phyloP scores from a whole-genome alignment of 2,329 filamentous ascomycete genomes.

The Ilyonectria destructans region DNA sequence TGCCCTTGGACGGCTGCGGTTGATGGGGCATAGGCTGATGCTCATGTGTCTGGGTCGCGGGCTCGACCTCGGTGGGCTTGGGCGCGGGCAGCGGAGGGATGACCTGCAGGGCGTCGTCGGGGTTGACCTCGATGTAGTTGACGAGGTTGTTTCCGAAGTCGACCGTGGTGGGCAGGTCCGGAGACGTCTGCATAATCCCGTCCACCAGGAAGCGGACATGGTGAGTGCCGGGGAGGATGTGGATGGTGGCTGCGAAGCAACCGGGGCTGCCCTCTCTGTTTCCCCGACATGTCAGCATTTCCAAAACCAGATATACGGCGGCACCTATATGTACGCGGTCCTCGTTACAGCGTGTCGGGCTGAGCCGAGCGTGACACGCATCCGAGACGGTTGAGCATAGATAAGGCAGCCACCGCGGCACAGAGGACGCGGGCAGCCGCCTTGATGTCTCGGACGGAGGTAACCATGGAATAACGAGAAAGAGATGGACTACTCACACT shows the following conservation, averaged over 20 bases:
- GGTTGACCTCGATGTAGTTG: constrained; percentile 96
- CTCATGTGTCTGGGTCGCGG: constrained; percentile 32
- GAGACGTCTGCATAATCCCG: constrained; percentile 91
- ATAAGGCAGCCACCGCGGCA: constrained; percentile 45
- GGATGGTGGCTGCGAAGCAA: constrained; percentile 83
- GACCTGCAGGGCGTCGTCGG: constrained; percentile 73
- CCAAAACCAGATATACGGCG: constrained; percentile 24
- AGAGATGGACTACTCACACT: constrained; percentile 75
- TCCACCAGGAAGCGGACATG: constrained; percentile 98
- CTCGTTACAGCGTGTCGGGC: constrained; percentile 16
- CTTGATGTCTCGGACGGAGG: constrained; percentile 42
- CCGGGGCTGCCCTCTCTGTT: constrained; percentile 70
- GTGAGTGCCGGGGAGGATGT: constrained; percentile 93
- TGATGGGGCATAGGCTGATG: neutral
- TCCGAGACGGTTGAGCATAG: constrained; percentile 38
- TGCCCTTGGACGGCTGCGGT: constrained; percentile 65
- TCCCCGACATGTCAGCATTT: constrained; percentile 36
- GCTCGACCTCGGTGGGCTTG: constrained; percentile 49
- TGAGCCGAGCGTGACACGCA: constrained; percentile 40
- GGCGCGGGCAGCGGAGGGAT: constrained; percentile 52
- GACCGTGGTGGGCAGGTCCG: constrained; percentile 91
- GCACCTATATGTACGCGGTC: constrained; percentile 7
- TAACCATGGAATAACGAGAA: constrained; percentile 23
- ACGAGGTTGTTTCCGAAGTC: constrained; percentile 98
- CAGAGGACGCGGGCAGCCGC: constrained; percentile 45